These are phyloP conservation scores for Daldinia bambusicola DNA, from an alignment of 495 filamentous ascomycete genomes.

Conservation along the genomic window DNA sequence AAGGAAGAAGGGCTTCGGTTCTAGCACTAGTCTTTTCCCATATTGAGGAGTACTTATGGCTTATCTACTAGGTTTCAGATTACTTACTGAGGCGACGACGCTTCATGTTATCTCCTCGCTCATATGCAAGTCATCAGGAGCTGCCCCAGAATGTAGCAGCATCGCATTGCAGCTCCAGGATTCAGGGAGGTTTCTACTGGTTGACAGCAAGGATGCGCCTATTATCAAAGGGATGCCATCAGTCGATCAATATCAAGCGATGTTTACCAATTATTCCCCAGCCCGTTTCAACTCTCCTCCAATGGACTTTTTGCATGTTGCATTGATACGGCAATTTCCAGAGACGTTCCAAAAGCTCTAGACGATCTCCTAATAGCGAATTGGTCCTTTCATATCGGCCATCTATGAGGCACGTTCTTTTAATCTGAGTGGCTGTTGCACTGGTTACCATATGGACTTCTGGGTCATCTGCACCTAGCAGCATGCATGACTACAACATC, in stretches of 20 bases:
- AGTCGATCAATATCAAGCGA: constrained; percentile 39
- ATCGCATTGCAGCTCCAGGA: constrained; percentile 29
- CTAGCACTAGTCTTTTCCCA: constrained; percentile 20
- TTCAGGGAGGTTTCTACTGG: constrained; percentile 26
- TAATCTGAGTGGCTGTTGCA: constrained; percentile 14
- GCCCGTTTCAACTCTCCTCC: constrained; percentile 41
- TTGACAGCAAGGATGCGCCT: constrained; percentile 18
- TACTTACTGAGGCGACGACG: constrained; percentile 21
- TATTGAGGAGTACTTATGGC: constrained; percentile 26
- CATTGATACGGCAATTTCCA: constrained; percentile 46
- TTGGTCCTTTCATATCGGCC: constrained; percentile 18
- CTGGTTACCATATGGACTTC: constrained; percentile 22
- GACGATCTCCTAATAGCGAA: constrained; percentile 37
- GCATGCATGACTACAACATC: constrained; percentile 41
- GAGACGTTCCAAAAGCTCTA: constrained; percentile 24
- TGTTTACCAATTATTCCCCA: constrained; percentile 29
- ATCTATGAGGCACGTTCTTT: constrained; percentile 20
- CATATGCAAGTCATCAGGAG: constrained; percentile 46
- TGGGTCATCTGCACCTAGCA: constrained; percentile 24
- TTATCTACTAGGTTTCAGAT: constrained; percentile 36
- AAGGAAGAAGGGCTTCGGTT: constrained; percentile 23
- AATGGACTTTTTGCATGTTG: constrained; percentile 40
- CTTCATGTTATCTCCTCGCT: constrained; percentile 26
- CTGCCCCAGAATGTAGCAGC: constrained; percentile 29
- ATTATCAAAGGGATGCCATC: constrained; percentile 38